Evolutionary conservation across 2,329 filamentous ascomycete species (phyloP).

Genomic region (Scedosporium boydii): DNA sequence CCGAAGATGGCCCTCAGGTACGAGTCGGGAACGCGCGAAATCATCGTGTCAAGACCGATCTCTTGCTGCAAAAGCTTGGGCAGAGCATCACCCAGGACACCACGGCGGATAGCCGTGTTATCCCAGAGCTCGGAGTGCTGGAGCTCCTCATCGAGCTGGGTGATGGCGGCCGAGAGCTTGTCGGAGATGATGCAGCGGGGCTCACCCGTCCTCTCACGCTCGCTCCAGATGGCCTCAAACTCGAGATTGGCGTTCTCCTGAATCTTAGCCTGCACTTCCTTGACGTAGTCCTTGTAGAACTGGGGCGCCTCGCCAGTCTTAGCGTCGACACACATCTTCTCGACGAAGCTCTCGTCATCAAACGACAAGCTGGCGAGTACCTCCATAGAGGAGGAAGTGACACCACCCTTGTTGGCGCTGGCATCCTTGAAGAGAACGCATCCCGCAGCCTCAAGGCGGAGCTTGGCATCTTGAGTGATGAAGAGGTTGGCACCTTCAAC

Average conservation of each 20-base stretch:
- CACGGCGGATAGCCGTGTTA: slow-evolving; percentile 65
- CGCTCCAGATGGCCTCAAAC: slow-evolving; percentile 97
- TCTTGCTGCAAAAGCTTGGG: slow-evolving; percentile 76
- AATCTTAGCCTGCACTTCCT: slow-evolving; percentile 83
- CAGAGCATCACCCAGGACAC: slow-evolving; percentile 75
- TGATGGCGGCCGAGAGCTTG: slow-evolving; percentile 83
- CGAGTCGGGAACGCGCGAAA: slow-evolving; percentile 77
- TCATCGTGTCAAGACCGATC: slow-evolving; percentile 83
- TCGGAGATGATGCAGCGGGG: slow-evolving; percentile 84
- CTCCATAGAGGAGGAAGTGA: slow-evolving; percentile 93
- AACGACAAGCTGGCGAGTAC: slow-evolving; percentile 92
- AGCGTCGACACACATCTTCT: slow-evolving; percentile 84
- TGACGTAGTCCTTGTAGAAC: slow-evolving; percentile 92
- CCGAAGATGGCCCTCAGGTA: slow-evolving; percentile 95
- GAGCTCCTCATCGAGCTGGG: slow-evolving; percentile 91
- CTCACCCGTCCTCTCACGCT: slow-evolving; percentile 72
- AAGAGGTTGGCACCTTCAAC: slow-evolving; percentile 98
- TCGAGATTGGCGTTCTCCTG: slow-evolving; percentile 85
- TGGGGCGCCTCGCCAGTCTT: slow-evolving; percentile 61
- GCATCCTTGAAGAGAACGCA: slow-evolving; percentile 96
- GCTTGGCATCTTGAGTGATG: slow-evolving; percentile 96
- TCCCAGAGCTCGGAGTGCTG: slow-evolving; percentile 90
- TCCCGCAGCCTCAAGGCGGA: slow-evolving; percentile 89
- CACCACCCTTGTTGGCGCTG: slow-evolving; percentile 96
- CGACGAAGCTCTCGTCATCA: slow-evolving; percentile 76